These are phyloP conservation scores for Rhodotorula kratochvilovae DNA, from an alignment of 768 basidiomycete species.

Conservation along the genomic window DNA sequence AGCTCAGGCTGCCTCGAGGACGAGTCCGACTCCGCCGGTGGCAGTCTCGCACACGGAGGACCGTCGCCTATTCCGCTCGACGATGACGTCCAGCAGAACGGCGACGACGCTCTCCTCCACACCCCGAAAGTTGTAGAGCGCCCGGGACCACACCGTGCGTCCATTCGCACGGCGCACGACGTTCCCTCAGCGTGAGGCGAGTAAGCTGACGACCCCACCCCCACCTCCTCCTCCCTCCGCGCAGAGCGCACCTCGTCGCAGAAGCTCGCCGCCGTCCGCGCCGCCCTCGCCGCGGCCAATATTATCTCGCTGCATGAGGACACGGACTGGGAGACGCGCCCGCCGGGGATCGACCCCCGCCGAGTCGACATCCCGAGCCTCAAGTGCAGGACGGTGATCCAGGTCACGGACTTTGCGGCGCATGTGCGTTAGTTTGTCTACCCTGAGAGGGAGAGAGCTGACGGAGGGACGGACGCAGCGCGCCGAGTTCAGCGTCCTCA, in stretches of 20 bases:
- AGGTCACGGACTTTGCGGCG: slow-evolving; percentile 13
- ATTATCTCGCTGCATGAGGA: slow-evolving; percentile 1
- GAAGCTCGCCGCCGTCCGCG: neutral
- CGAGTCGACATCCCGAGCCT: slow-evolving; percentile 20
- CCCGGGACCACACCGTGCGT: neutral
- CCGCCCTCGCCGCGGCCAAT: slow-evolving; percentile 15
- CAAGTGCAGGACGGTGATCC: slow-evolving; percentile 3
- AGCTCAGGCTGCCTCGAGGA: too few relatives aligned
- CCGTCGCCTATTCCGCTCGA: too few relatives aligned
- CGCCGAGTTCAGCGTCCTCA: slow-evolving; percentile 18
- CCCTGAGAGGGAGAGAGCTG: too few relatives aligned
- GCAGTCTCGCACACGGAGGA: too few relatives aligned
- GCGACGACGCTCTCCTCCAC: neutral
- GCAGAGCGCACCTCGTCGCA: slow-evolving; percentile 5
- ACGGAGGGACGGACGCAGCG: too few relatives aligned
- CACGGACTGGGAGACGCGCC: slow-evolving; percentile 12
- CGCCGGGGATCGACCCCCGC: slow-evolving; percentile 20
- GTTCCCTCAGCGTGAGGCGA: neutral
- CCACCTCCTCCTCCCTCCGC: neutral
- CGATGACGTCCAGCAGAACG: neutral
- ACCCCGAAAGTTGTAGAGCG: neutral
- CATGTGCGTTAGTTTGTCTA: neutral
- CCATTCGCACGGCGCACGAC: too few relatives aligned
- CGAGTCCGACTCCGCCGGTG: too few relatives aligned
- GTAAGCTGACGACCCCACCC: neutral